Percentiles rank a stretch among this genome's conserved stretches.
Conservation (phyloP, 108 stramenopile species). For the Aurantiochytrium sp. region DNA sequence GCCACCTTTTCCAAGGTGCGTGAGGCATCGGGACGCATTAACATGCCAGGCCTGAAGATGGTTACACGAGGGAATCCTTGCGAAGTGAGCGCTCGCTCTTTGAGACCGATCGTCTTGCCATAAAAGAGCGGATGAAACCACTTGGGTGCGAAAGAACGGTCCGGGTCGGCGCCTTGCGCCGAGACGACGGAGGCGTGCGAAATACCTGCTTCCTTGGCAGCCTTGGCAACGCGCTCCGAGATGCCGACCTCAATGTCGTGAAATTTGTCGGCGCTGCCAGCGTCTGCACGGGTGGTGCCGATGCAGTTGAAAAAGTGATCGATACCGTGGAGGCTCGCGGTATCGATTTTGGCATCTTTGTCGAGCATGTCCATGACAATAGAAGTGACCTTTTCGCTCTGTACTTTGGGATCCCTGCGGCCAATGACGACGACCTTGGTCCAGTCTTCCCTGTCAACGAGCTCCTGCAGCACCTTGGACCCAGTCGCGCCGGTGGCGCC, state of each 20-base stretch:
- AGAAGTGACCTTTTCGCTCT: not conserved
- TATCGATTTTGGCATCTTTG: not conserved
- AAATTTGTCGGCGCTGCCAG: not conserved
- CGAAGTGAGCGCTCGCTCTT: not conserved
- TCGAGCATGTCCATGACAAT: not conserved
- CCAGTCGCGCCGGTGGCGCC: constrained; percentile 11
- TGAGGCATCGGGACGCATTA: not conserved
- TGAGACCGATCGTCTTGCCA: not conserved
- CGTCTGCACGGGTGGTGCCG: not conserved
- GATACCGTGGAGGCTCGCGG: not conserved
- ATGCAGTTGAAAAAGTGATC: not conserved
- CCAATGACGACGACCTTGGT: not conserved
- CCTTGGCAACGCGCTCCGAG: not conserved
- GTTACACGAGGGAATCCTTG: not conserved
- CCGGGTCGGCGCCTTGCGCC: not conserved
- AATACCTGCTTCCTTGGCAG: not conserved
- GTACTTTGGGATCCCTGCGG: not conserved
- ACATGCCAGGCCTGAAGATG: not conserved
- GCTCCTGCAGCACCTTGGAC: not conserved
- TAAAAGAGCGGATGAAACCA: constrained; percentile 17
- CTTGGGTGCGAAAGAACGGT: not conserved
- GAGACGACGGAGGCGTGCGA: not conserved
- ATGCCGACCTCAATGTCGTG: constrained; percentile 10
- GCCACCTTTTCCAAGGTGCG: not conserved
- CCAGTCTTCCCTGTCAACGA: not conserved